Percentiles rank a stretch among this genome's conserved stretches.
phyloP scores from a whole-genome alignment of 257 asterid species.

The Nicotiana otophora region DNA sequence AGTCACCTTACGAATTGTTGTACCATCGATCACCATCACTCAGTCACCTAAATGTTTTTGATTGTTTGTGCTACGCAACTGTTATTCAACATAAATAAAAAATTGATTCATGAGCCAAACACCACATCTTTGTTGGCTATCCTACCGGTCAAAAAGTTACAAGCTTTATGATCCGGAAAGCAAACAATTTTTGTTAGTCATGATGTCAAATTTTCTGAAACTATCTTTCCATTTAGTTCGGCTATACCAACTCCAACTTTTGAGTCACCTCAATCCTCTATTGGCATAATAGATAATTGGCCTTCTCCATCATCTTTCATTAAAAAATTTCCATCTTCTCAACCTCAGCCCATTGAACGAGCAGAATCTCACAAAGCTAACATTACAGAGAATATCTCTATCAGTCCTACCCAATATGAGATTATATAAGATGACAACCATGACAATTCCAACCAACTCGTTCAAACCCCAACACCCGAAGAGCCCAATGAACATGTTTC shows the following conservation, averaged over 20 bases:
- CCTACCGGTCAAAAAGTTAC: not conserved
- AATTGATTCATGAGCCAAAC: not conserved
- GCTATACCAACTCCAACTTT: not conserved
- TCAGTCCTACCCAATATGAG: not conserved
- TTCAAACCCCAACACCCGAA: not conserved
- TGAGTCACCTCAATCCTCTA: not conserved
- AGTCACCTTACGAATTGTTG: not conserved
- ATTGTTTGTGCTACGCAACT: constrained; percentile 11
- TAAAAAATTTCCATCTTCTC: not conserved
- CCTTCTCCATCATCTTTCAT: not conserved
- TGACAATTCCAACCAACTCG: too few relatives aligned
- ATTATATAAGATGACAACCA: not conserved
- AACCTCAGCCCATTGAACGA: not conserved
- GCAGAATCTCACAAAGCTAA: not conserved
- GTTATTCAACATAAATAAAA: not conserved
- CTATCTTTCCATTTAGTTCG: not conserved
- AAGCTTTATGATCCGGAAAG: not conserved
- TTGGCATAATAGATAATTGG: not conserved
- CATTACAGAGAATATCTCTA: not conserved
- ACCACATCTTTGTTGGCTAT: not conserved
- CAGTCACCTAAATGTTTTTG: not conserved
- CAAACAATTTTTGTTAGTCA: not conserved
- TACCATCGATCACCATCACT: not conserved
- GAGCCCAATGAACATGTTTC: not conserved
- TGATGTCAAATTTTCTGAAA: not conserved